These are phyloP conservation scores for Hymenotorrendiella dingleyae DNA, from an alignment of 2,329 filamentous ascomycete species.

Conservation along the genomic window DNA sequence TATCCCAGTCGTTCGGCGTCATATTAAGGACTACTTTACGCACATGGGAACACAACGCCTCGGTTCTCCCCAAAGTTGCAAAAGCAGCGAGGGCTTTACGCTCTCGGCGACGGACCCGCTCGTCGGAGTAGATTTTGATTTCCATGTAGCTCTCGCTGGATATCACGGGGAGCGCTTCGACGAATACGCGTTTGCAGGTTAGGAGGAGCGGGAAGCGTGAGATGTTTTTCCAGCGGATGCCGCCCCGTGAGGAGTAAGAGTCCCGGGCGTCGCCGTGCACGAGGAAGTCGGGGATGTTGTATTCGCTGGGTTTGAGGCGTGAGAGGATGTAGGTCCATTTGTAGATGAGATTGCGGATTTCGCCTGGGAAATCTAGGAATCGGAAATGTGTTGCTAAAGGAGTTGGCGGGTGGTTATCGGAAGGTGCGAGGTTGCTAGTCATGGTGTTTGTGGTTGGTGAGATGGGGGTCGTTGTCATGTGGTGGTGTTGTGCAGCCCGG, in stretches of 20 bases:
- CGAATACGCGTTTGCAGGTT: slow-evolving; percentile 1
- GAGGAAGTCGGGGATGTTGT: slow-evolving; percentile 7
- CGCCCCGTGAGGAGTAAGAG: background rate
- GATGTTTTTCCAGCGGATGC: slow-evolving; percentile 3
- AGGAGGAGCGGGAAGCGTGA: slow-evolving; percentile 1
- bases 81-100: background rate
- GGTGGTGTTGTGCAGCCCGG: too few species aligned
- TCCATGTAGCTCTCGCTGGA: slow-evolving; percentile 3
- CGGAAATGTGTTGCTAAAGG: background rate
- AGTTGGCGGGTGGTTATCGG: background rate
- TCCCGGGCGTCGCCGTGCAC: background rate
- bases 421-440: too few species aligned
- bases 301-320: background rate
- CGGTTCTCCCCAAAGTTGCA: background rate
- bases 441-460: too few species aligned
- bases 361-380: slow-evolving; percentile 1
- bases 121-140: slow-evolving; percentile 1
- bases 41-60: background rate
- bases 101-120: background rate
- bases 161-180: slow-evolving; percentile 5
- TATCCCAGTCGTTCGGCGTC: slow-evolving; percentile 1
- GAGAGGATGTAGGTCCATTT: slow-evolving; percentile 4
- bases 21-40: slow-evolving; percentile 2
- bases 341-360: slow-evolving; percentile 8
- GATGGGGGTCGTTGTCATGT: too few species aligned